These are phyloP conservation scores for Tetrahymena borealis DNA, from an alignment of 73 alveolate species.

Conservation along the genomic window DNA sequence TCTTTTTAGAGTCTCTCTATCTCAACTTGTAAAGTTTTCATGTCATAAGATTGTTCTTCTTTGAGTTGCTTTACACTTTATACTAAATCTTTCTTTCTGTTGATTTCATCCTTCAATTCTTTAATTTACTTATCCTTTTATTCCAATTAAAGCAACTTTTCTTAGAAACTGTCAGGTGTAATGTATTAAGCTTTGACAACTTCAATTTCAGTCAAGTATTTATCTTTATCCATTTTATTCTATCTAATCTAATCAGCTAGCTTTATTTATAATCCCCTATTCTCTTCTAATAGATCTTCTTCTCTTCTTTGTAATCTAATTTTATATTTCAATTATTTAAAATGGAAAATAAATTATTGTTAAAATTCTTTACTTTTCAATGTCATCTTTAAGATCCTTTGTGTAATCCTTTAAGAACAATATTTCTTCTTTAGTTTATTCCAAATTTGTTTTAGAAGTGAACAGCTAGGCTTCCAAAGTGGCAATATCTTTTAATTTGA, in stretches of 20 bases:
- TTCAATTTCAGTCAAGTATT: neutral
- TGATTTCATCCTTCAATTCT: neutral
- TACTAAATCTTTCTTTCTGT: neutral
- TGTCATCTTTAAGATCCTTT: neutral
- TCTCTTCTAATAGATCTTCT: neutral
- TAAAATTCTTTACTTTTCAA: neutral
- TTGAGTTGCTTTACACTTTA: neutral
- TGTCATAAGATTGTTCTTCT: neutral
- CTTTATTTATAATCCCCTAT: neutral
- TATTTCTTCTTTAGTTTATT: neutral
- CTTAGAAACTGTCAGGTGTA: neutral
- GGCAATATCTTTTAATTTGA: neutral
- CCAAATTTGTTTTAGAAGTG: neutral
- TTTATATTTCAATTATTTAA: too few relatives aligned
- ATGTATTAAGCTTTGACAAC: neutral
- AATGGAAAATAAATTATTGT: too few relatives aligned
- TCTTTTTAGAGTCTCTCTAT: neutral
- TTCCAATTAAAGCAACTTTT: neutral
- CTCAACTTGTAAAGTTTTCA: neutral
- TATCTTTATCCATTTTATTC: neutral
- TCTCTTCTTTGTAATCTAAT: neutral
- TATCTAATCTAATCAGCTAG: neutral
- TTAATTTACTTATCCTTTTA: neutral
- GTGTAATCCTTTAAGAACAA: neutral
- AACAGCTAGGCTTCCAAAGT: neutral